Base-by-base conservation (phyloP, 495 filamentous ascomycete genomes). In the Pseudevernia furfuracea region DNA sequence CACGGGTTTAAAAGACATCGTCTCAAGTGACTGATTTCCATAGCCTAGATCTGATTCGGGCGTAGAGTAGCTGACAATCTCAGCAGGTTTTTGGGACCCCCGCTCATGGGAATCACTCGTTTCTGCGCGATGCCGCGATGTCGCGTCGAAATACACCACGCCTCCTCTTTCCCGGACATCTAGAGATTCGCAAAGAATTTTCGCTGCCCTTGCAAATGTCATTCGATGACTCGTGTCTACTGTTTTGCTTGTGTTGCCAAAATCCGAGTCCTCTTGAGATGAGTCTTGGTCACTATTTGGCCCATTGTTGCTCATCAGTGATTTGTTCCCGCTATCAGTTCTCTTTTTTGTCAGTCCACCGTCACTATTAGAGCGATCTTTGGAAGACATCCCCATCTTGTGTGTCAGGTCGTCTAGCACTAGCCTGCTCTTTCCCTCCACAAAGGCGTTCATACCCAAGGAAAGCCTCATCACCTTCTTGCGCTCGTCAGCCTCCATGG, bases 401-500 rank as follows among this genome's bases (percentile, higher is more conserved):
- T 41, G 34, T 6, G 36, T 48, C 39, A 2, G 43, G 19, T 56
- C 39, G 30, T 66, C 48, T 9, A 46, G 10, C 34, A 59, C 32
- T 14, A 65, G 46, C 1, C 36, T 46, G 9, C 44, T 61, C 55
- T 77, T 76, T 0, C 81, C 81, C 62, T 88, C 84, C 2, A 87
- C 84, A 71, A 89, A 89, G 49, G 77, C 82, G 44, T 84, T 85
- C 44, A 90, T 70, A 9, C 85, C 85, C 19, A 77, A 76, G 17
- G 84, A 84, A 70, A 89, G 79, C 25, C 84, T 80, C 57, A 84
- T 80, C 9, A 81, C 81, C 23, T 84, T 77, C 17, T 79, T 76
- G 32, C 84, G 81, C 63, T 86, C 82, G 10, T 82, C 80, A 3
- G 81, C 81, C 49, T 83, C 81, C 44, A 82, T 74, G 57, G 75